Conservation (phyloP, 805 yeast species). For the Tetrapisispora iriomotensis region DNA sequence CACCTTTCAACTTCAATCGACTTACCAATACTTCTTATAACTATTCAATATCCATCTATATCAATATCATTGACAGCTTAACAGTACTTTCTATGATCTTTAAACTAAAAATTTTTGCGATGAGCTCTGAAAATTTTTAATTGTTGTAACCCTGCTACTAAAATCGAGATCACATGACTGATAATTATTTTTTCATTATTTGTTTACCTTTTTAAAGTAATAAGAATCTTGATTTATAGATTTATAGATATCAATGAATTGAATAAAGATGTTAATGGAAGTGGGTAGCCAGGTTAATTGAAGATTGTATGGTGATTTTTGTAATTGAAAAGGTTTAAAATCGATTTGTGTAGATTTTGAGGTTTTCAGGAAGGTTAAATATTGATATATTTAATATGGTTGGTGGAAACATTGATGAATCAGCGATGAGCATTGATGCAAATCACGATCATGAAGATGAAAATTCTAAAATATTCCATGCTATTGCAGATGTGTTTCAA, state of each 20-base stretch:
- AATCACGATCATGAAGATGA: slow-evolving; percentile 14
- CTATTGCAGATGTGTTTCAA: slow-evolving; percentile 63
- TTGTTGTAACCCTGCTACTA: neutral
- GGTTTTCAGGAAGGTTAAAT: too few species aligned
- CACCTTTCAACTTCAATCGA: too few species aligned
- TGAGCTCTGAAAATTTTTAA: slow-evolving; percentile 1
- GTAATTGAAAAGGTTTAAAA: too few species aligned
- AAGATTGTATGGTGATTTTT: too few species aligned
- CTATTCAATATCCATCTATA: neutral
- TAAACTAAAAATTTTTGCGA: neutral
- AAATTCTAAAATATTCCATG: slow-evolving; percentile 31
- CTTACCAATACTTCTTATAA: too few species aligned
- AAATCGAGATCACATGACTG: too few species aligned
- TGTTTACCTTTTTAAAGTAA: neutral
- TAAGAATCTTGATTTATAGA: too few species aligned
- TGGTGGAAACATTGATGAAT: neutral
- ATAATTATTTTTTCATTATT: too few species aligned
- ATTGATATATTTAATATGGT: neutral
- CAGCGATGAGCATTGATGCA: neutral
- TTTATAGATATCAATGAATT: too few species aligned
- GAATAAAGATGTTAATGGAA: too few species aligned
- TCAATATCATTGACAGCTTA: neutral
- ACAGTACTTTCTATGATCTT: neutral
- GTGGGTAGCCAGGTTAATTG: too few species aligned
- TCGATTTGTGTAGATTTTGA: too few species aligned